Evolutionary conservation across 106 monocot species (phyloP), one percentile per base, ranked within the genome.

Genomic region (Ottelia alismoides): DNA sequence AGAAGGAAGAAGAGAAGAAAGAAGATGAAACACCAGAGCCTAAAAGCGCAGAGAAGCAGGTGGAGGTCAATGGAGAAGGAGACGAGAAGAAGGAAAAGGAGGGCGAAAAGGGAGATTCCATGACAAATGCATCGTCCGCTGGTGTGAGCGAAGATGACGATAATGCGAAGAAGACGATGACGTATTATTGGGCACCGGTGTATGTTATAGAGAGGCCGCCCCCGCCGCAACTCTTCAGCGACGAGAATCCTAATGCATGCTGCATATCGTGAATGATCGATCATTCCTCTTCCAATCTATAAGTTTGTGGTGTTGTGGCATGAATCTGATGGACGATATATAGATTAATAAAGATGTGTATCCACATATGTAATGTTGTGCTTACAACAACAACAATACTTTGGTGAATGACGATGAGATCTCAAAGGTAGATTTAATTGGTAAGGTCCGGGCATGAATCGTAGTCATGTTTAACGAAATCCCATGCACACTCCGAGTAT

Each of bases 211-310:
- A 83, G 16, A 65, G 31, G 31, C 77, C 55, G 47, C 73, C 50
- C 2, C 79, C 86, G n/a, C 87, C 92, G 0, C 92, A 93, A 62
- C 20, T 87, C 17, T 93, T 93, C 70, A 93, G 92, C 22, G 92
- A 93, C 28, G 92, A 93, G 80, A 93, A 93, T 23, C 92, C 92
- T 2, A 93, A 93, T 68, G 92, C 92, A 2, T 93, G 92, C 30
- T 83, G 65, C 73, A 83, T 93, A 29, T 78, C 79, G 20, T 88
- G 67, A 68, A n/a, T n/a, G n/a, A n/a, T n/a, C n/a, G n/a, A n/a
- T n/a, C n/a, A n/a, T n/a, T n/a, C n/a, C n/a, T n/a, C n/a, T n/a
- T n/a, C n/a, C n/a, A n/a, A n/a, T n/a, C n/a, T n/a, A n/a, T n/a
- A n/a, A n/a, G n/a, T n/a, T n/a, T n/a, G n/a, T n/a, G n/a, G n/a